These are phyloP conservation scores for Aspergillus saccharolyticus DNA, from an alignment of 495 filamentous ascomycete genomes.

Conservation along the genomic window DNA sequence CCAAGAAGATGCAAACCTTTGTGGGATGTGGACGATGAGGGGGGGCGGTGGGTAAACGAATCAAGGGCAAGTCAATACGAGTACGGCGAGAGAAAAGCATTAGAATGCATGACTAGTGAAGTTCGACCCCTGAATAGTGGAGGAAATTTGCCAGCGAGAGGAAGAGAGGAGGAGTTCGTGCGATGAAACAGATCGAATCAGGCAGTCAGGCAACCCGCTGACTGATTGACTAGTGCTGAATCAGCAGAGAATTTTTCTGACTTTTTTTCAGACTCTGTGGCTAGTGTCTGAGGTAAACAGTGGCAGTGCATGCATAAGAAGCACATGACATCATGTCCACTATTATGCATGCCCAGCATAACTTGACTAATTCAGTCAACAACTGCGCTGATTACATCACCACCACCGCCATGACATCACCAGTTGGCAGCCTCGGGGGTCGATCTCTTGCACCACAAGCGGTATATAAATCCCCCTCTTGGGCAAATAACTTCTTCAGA, in stretches of 20 bases:
- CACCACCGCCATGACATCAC: not conserved
- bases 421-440: not conserved
- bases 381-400: not conserved
- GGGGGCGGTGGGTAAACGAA: not conserved
- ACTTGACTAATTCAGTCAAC: no score
- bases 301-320: not conserved
- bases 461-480: no score
- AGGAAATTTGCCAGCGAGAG: no score
- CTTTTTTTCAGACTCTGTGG: no score
- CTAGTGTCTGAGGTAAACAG: no score
- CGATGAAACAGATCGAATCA: no score
- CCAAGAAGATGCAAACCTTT: no score
- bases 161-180: not conserved
- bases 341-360: no score
- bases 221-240: not conserved
- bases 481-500: no score
- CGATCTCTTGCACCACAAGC: not conserved
- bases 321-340: not conserved
- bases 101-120: not conserved
- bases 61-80: not conserved
- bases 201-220: not conserved
- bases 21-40: no score
- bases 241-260: not conserved
- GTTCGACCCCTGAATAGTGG: not conserved
- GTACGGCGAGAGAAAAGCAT: not conserved